A percentile compares a stretch with the other conserved stretches of the same genome.
These are phyloP conservation scores for Russula foetens DNA, from an alignment of 768 basidiomycete genomes.

Conservation along the genomic window DNA sequence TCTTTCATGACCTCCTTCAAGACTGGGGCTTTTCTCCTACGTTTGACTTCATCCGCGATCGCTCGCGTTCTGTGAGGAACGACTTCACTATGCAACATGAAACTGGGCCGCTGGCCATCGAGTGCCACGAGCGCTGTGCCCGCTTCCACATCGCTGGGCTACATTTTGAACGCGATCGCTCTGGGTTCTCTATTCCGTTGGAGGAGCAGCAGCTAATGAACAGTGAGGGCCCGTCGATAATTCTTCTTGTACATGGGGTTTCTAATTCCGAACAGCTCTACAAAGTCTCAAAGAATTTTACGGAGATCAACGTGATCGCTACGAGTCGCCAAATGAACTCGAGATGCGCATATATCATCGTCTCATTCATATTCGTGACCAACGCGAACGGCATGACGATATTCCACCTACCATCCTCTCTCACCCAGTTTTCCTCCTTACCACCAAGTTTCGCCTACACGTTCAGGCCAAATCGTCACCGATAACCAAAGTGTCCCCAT, in stretches of 20 bases:
- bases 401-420: conserved; percentile 59
- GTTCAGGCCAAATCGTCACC: conserved; percentile 76
- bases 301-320: conserved; percentile 62
- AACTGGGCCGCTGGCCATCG: conserved; percentile 68
- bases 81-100: conserved; percentile 93
- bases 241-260: background rate
- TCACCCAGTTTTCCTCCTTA: conserved; percentile 74
- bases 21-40: conserved; percentile 61
- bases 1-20: conserved; percentile 76
- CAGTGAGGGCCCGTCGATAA: conserved; percentile 42
- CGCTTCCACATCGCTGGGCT: conserved; percentile 87
- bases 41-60: conserved; percentile 84
- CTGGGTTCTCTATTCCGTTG: conserved; percentile 53
- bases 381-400: conserved; percentile 64
- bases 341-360: conserved; percentile 97
- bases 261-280: conserved; percentile 49
- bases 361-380: conserved; percentile 84
- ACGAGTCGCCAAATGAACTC: conserved; percentile 75
- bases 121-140: conserved; percentile 89
- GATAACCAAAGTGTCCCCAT: conserved; percentile 56
- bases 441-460: conserved; percentile 69
- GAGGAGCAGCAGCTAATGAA: conserved; percentile 91
- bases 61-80: conserved; percentile 81
- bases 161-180: conserved; percentile 50
- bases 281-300: conserved; percentile 93